phyloP scores from a whole-genome alignment of 768 basidiomycete species.

The Macrolepiota fuliginosa region DNA sequence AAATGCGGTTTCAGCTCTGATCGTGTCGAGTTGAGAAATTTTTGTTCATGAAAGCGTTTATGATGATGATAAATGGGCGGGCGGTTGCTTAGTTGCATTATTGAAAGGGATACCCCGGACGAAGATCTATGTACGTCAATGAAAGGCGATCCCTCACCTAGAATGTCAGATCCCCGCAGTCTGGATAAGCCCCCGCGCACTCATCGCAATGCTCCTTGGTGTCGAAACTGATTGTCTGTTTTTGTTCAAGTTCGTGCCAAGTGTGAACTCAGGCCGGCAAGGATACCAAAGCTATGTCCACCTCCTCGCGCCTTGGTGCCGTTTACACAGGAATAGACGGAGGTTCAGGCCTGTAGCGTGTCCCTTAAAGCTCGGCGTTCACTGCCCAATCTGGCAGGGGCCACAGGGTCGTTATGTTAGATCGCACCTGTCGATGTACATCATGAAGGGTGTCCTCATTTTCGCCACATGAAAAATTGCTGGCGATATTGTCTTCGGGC shows the following conservation, averaged over 20 bases:
- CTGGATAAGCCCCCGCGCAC: not conserved
- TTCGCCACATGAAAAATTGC: constrained; percentile 1
- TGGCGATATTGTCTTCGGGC: not conserved
- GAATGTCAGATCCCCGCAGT: not conserved
- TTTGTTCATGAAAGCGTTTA: not conserved
- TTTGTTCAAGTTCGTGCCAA: not conserved
- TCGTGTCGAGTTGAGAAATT: not conserved
- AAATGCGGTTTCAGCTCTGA: not conserved
- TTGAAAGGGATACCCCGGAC: not conserved
- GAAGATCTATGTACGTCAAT: not conserved
- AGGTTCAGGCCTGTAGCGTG: no score
- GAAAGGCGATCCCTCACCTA: not conserved
- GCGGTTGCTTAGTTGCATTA: not conserved
- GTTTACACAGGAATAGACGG: not conserved
- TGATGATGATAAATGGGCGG: not conserved
- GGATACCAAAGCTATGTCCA: not conserved
- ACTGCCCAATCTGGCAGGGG: not conserved
- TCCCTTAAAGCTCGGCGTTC: not conserved
- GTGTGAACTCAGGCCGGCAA: not conserved
- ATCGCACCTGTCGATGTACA: not conserved
- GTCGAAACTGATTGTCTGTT: not conserved
- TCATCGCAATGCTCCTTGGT: not conserved
- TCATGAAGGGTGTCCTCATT: constrained; percentile 1
- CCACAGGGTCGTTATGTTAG: not conserved
- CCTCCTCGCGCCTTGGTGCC: not conserved